These are phyloP conservation scores for Tylopilus felleus DNA, from an alignment of 768 basidiomycete species.

Conservation along the genomic window DNA sequence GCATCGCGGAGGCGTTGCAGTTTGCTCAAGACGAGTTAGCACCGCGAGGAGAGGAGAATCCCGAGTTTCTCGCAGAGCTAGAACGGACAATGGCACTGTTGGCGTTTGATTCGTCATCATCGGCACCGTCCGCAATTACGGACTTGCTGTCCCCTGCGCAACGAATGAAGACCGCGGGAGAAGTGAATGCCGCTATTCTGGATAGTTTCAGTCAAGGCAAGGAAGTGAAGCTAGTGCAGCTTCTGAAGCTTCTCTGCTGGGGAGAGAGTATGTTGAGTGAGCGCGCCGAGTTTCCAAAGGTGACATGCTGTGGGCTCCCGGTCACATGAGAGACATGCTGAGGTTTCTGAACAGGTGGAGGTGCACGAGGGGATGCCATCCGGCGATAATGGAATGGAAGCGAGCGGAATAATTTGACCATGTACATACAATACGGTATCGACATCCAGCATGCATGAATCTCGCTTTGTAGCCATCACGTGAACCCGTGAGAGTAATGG, in stretches of 20 bases:
- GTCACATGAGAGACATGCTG: slow-evolving; percentile 25
- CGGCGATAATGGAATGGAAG: slow-evolving; percentile 14
- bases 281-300: slow-evolving; percentile 77
- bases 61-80: slow-evolving; percentile 87
- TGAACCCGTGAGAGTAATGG: background rate
- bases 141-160: slow-evolving; percentile 84
- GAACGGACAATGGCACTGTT: slow-evolving; percentile 95
- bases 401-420: slow-evolving; percentile 13
- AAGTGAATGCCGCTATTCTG: slow-evolving; percentile 94
- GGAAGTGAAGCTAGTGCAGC: slow-evolving; percentile 82
- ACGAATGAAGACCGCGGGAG: slow-evolving; percentile 90
- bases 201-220: slow-evolving; percentile 89
- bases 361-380: slow-evolving; percentile 23
- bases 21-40: slow-evolving; percentile 96
- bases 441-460: background rate
- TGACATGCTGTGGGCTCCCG: slow-evolving; percentile 30
- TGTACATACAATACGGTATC: background rate
- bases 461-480: slow-evolving; percentile 7
- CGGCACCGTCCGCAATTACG: slow-evolving; percentile 57
- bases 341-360: slow-evolving; percentile 30
- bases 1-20: slow-evolving; percentile 71
- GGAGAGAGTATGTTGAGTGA: slow-evolving; percentile 79
- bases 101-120: slow-evolving; percentile 66
- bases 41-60: slow-evolving; percentile 91
- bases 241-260: slow-evolving; percentile 85